Conservation (phyloP, 192 early-diverging fungal genomes). For the Phycomyces nitens region DNA sequence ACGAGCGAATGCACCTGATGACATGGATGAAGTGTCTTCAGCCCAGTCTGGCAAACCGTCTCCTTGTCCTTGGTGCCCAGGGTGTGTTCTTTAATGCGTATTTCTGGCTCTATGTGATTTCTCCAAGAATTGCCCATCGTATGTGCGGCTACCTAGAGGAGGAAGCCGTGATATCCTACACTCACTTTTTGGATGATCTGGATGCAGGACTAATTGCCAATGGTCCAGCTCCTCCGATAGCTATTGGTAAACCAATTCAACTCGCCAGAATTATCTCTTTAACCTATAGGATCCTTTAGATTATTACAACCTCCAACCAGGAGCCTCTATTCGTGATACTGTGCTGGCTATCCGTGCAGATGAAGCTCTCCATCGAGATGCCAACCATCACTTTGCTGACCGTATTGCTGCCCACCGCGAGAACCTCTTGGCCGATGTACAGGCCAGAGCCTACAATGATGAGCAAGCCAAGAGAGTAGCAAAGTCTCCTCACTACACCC, state of each 20-base stretch:
- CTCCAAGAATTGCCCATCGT: conserved; percentile 78
- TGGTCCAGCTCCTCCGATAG: conserved; percentile 76
- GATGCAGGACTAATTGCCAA: conserved; percentile 71
- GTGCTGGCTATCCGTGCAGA: conserved; percentile 87
- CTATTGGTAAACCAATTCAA: conserved; percentile 36
- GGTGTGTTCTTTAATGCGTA: conserved; percentile 90
- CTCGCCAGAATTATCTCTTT: neutral
- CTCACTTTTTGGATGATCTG: conserved; percentile 70
- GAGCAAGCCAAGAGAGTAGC: neutral
- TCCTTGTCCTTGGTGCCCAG: conserved; percentile 72
- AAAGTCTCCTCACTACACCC: too few species aligned
- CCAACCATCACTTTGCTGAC: conserved; percentile 85
- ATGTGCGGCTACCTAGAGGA: conserved; percentile 92
- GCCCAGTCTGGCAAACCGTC: conserved; percentile 59
- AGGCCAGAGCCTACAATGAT: neutral
- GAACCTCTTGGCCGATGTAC: conserved; percentile 40
- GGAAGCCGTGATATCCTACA: conserved; percentile 89
- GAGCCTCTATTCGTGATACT: conserved; percentile 79
- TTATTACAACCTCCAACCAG: conserved; percentile 74
- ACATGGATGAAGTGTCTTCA: conserved; percentile 76
- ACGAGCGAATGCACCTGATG: conserved; percentile 64
- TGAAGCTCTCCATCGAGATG: conserved; percentile 84
- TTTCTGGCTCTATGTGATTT: conserved; percentile 81
- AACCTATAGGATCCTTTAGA: conserved; percentile 40
- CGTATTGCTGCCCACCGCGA: conserved; percentile 51